Evolutionary conservation across 495 filamentous ascomycete genomes (phyloP), one percentile per base, ranked within the genome.

Genomic region (Neurospora sp.): DNA sequence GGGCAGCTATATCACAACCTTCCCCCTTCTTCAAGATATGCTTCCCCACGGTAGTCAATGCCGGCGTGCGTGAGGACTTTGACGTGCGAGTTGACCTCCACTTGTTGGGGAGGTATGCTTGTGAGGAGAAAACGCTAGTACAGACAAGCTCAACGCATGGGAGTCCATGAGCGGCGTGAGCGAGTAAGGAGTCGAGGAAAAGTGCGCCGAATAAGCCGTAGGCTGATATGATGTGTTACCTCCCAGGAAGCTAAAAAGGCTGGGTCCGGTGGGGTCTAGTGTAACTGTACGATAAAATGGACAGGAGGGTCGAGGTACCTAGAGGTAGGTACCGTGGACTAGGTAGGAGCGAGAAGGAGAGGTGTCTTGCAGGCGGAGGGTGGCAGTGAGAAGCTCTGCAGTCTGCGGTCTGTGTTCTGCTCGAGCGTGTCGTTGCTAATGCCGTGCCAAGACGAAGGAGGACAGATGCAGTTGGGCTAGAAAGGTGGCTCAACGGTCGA

Each of bases 131-230:
- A 72, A 75, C 36, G 73, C 69, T 77, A 38, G 43, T 69, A 72
- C 42, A 73, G 77, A 76, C 69, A 76, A 37, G 71, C 36, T 15
- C 73, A 54, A 42, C 71, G 24, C 17, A 48, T 17, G 38, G 39
- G 70, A 75, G 37, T 39, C 37, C 66, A 37, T 31, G 43, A 37
- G 71, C 28, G 48, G 31, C 42, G 43, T 21, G 70, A 21, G 59
- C 37, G 72, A 73, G 59, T 75, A 72, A 72, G 75, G 71, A 74
- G 59, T 75, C 71, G 76, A 74, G 83, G 84, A 79, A 84, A 82
- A 76, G 74, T 79, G 78, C 80, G 78, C 84, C 84, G 84, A 85
- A 83, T 77, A 82, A 82, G 82, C 83, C 84, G 82, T 80, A 85
- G 84, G 82, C 84, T 85, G 84, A 84, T 84, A 77, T 81, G 77